phyloP scores from a whole-genome alignment of 2,329 filamentous ascomycete genomes.

The Rhynchosporium graminicola region DNA sequence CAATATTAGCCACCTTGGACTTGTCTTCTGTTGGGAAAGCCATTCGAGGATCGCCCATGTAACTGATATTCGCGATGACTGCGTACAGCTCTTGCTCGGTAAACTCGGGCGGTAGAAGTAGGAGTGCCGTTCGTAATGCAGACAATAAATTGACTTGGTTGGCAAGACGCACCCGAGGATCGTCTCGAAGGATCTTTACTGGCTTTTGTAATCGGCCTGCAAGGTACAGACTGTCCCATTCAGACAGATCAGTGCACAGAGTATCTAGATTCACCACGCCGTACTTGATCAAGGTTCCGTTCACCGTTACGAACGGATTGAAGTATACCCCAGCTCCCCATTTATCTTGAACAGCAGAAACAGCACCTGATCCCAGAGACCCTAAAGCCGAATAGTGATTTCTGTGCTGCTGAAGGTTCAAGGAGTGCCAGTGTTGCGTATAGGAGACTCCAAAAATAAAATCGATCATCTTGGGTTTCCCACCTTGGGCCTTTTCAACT shows the following conservation, averaged over 20 bases:
- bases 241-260: constrained; percentile 78
- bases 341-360: constrained; percentile 81
- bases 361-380: constrained; percentile 78
- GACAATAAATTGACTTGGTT: constrained; percentile 96
- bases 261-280: constrained; percentile 94
- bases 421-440: constrained; percentile 93
- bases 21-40: constrained; percentile 85
- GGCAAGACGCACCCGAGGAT: constrained; percentile 85
- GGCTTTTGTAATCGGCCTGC: constrained; percentile 95
- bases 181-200: constrained; percentile 94
- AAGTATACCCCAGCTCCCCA: constrained; percentile 97
- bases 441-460: constrained; percentile 96
- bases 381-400: constrained; percentile 90
- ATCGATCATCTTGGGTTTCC: constrained; percentile 94
- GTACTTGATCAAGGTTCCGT: constrained; percentile 96
- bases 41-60: constrained; percentile 97
- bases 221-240: constrained; percentile 96
- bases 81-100: constrained; percentile 86
- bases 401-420: constrained; percentile 86
- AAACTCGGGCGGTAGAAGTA: constrained; percentile 82
- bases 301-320: constrained; percentile 91
- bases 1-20: constrained; percentile 91
- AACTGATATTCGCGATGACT: constrained; percentile 89
- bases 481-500: constrained; percentile 81
- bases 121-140: constrained; percentile 83